Percentiles rank a stretch among this genome's conserved stretches.
Evolutionary conservation across 2,329 filamentous ascomycete genomes (phyloP).

Genomic region (Huntiella moniliformis): DNA sequence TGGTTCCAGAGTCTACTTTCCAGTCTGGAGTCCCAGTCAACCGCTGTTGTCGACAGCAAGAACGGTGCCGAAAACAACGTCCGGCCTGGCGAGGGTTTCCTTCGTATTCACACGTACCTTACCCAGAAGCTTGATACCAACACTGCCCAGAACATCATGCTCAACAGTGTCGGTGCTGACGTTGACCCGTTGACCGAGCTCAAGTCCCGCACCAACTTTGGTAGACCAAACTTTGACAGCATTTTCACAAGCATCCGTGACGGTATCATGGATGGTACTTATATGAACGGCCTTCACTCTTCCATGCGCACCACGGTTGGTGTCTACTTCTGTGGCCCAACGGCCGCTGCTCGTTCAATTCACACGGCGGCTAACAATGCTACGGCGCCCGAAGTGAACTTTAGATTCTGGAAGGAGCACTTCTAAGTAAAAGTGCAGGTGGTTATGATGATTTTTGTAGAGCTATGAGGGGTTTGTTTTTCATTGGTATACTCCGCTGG

Average conservation of each 20-base stretch:
- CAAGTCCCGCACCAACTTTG: slow-evolving; percentile 66
- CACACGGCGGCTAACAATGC: slow-evolving; percentile 62
- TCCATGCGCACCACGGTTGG: slow-evolving; percentile 42
- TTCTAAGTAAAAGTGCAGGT: slow-evolving; percentile 27
- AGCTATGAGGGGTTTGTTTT: background rate
- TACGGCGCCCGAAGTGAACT: slow-evolving; percentile 61
- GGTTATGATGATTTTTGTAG: background rate
- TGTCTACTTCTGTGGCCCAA: slow-evolving; percentile 13
- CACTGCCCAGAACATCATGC: slow-evolving; percentile 71
- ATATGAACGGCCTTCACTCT: slow-evolving; percentile 54
- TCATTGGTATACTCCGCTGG: background rate
- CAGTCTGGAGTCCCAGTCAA: slow-evolving; percentile 59
- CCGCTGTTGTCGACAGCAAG: slow-evolving; percentile 28
- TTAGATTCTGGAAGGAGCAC: slow-evolving; percentile 99
- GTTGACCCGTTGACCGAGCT: slow-evolving; percentile 72
- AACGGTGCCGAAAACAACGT: slow-evolving; percentile 36
- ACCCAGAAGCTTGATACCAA: slow-evolving; percentile 70
- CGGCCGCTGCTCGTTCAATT: slow-evolving; percentile 51
- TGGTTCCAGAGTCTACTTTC: slow-evolving; percentile 81
- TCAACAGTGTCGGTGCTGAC: slow-evolving; percentile 69
- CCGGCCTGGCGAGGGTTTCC: slow-evolving; percentile 47
- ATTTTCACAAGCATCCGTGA: slow-evolving; percentile 62
- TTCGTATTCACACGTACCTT: slow-evolving; percentile 80
- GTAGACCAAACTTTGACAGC: slow-evolving; percentile 62
- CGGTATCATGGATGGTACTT: slow-evolving; percentile 57